Conservation (phyloP, 495 filamentous ascomycete genomes). For the Podospora tetraspora region DNA sequence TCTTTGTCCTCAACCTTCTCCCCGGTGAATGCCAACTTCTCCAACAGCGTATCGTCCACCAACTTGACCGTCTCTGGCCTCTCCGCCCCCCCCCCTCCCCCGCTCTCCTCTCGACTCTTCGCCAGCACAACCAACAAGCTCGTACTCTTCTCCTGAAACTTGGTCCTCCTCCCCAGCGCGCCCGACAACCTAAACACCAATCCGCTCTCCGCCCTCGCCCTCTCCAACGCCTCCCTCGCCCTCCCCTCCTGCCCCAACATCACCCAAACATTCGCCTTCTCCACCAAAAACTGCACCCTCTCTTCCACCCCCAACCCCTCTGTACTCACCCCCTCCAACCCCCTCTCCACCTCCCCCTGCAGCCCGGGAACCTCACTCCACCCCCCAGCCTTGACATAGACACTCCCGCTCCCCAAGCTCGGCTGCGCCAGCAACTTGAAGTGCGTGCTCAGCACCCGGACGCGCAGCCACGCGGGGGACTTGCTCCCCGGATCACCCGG, state of each 20-base stretch:
- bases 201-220: constrained; percentile 55
- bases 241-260: constrained; percentile 76
- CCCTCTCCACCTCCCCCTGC: constrained; percentile 43
- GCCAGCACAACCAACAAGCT: constrained; percentile 92
- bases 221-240: constrained; percentile 63
- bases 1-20: constrained; percentile 38
- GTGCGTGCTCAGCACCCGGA: constrained; percentile 65
- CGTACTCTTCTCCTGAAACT: constrained; percentile 81
- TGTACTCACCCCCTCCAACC: constrained; percentile 40
- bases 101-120: constrained; percentile 50
- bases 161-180: constrained; percentile 82
- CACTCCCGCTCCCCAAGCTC: constrained; percentile 49
- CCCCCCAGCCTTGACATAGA: constrained; percentile 38
- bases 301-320: constrained; percentile 32
- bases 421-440: constrained; percentile 80
- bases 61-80: constrained; percentile 64
- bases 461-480: constrained; percentile 55
- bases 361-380: constrained; percentile 49
- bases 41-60: constrained; percentile 90
- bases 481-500: constrained; percentile 16
- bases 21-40: constrained; percentile 73
- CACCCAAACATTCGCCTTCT: constrained; percentile 77
- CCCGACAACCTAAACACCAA: constrained; percentile 85
- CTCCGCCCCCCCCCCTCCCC: constrained; percentile 6
- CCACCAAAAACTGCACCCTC: constrained; percentile 63